Base-by-base conservation (phyloP, 2,329 filamentous ascomycete genomes). In the Colletotrichum viniferum region DNA sequence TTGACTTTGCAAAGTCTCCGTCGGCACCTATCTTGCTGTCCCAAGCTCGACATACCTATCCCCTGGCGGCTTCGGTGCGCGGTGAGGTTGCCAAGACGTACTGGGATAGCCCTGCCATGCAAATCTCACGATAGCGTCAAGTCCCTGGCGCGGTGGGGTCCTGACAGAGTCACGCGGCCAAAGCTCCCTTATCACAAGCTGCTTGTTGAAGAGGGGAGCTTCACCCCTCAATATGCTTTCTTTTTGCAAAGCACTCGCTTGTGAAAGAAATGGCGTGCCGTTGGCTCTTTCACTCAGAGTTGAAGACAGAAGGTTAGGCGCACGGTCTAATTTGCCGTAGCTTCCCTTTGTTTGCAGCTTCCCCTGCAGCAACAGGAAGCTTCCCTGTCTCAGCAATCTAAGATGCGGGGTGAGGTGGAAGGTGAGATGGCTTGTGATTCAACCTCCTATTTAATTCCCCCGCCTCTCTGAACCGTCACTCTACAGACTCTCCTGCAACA, bases 31-130 rank as follows among this genome's bases (percentile, higher is more conserved):
- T 13, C 6, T 52, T 52, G 43, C 18, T 21, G 43, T 7, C 43
- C 43, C 10, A 21, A 52, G 43, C 43, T 52, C 43, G 43, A 52
- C 43, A 21, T 52, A 52, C n/a, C 43, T 6, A 43, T 7, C 26
- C 26, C 26, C 5, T 28, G 5, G 26, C 26, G 10, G n/a, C 43
- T 21, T 21, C n/a, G 12, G 43, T 52, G 13, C 12, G 8, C n/a
- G 24, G n/a, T 8, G 28, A 67, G 5, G 13, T n/a, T 56, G 18
- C 55, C 21, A 24, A 26, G 48, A 34, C 28, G 5, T 34, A 21
- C 64, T 24, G 18, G 64, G 64, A 67, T 67, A 56, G 61, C 64
- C 64, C 48, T 36, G 43, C 12, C 28, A 52, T 52, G 43, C n/a
- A 30, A 14, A 56, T 13, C 43, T 67, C 48, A 38, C 48, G 64